Conservation (phyloP, 2,329 filamentous ascomycete species). For the Phoma sp. region DNA sequence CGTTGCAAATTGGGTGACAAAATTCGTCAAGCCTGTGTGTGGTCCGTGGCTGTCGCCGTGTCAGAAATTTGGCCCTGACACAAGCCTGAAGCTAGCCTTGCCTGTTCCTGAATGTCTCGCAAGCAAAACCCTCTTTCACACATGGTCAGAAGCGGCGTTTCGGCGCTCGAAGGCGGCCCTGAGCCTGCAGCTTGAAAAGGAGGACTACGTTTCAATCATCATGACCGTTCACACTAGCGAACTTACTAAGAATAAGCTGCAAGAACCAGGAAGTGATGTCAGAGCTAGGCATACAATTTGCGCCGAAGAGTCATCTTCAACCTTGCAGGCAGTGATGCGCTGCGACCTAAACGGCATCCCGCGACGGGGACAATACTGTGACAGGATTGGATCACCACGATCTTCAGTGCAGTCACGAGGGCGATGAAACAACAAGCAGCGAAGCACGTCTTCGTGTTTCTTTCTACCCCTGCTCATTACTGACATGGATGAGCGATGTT, state of each 20-base stretch:
- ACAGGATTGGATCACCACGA: slow-evolving; percentile 46
- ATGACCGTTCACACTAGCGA: slow-evolving; percentile 41
- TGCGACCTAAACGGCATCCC: slow-evolving; percentile 30
- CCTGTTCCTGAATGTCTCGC: slow-evolving; percentile 43
- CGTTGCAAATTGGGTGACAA: slow-evolving; percentile 39
- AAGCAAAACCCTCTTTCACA: slow-evolving; percentile 32
- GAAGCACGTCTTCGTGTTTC: slow-evolving; percentile 47
- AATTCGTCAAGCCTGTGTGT: slow-evolving; percentile 21
- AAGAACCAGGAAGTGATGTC: slow-evolving; percentile 40
- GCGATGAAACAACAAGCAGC: slow-evolving; percentile 49
- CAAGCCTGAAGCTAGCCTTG: slow-evolving; percentile 32
- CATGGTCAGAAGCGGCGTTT: slow-evolving; percentile 29
- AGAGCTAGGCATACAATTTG: slow-evolving; percentile 32
- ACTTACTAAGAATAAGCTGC: slow-evolving; percentile 35
- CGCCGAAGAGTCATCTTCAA: slow-evolving; percentile 27
- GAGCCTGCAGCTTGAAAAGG: slow-evolving; percentile 34
- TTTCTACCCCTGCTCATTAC: slow-evolving; percentile 40
- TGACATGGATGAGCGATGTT: slow-evolving; percentile 49
- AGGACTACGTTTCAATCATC: slow-evolving; percentile 41
- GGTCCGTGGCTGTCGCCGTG: slow-evolving; percentile 35
- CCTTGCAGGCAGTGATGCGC: slow-evolving; percentile 29
- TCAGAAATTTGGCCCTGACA: slow-evolving; percentile 37
- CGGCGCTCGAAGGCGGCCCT: slow-evolving; percentile 12
- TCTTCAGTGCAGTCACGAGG: slow-evolving; percentile 50
- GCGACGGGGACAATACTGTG: slow-evolving; percentile 32